phyloP scores from a whole-genome alignment of 2,329 filamentous ascomycete species.

The Dothidotthia symphoricarpi region DNA sequence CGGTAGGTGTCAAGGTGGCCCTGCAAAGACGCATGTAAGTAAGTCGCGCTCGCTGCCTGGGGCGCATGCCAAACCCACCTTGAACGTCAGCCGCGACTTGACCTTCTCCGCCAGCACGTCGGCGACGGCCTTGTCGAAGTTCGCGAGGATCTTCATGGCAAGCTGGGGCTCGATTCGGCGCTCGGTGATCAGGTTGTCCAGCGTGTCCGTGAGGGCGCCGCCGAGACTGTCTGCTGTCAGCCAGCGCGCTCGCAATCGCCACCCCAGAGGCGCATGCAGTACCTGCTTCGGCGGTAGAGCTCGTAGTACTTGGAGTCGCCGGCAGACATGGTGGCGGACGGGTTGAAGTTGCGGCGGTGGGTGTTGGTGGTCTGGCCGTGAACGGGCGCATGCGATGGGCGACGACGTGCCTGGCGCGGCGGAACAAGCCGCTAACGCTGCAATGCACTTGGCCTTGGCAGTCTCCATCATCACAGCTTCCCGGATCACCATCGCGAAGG shows the following conservation, averaged over 20 bases:
- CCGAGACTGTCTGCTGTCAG: slow-evolving; percentile 68
- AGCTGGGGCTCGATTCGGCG: slow-evolving; percentile 96
- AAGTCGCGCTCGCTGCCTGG: slow-evolving; percentile 1
- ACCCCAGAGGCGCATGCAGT: slow-evolving; percentile 39
- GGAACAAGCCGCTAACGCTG: slow-evolving; percentile 8
- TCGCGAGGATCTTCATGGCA: slow-evolving; percentile 95
- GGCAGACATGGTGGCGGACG: slow-evolving; percentile 31
- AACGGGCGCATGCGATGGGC: slow-evolving; percentile 13
- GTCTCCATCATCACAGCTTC: slow-evolving; percentile 30
- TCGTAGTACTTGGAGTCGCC: slow-evolving; percentile 69
- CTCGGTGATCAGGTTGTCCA: slow-evolving; percentile 93
- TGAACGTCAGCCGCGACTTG: slow-evolving; percentile 87
- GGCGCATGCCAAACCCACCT: slow-evolving; percentile 58
- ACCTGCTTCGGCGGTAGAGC: slow-evolving; percentile 98
- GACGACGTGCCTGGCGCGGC: slow-evolving; percentile 8
- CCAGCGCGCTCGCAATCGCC: slow-evolving; percentile 7
- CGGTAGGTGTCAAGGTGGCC: slow-evolving; percentile 97
- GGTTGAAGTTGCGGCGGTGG: slow-evolving; percentile 9
- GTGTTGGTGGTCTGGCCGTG: slow-evolving; percentile 12
- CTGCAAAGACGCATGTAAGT: slow-evolving; percentile 49
- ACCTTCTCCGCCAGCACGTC: slow-evolving; percentile 91
- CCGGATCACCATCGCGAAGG: slow-evolving; percentile 20
- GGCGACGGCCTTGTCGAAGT: slow-evolving; percentile 91
- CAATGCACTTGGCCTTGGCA: not conserved
- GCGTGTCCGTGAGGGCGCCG: slow-evolving; percentile 87